Percentiles rank a stretch among this genome's conserved stretches.
Conservation (phyloP, 2,329 filamentous ascomycete species). For the Ophiostoma tasmaniense region DNA sequence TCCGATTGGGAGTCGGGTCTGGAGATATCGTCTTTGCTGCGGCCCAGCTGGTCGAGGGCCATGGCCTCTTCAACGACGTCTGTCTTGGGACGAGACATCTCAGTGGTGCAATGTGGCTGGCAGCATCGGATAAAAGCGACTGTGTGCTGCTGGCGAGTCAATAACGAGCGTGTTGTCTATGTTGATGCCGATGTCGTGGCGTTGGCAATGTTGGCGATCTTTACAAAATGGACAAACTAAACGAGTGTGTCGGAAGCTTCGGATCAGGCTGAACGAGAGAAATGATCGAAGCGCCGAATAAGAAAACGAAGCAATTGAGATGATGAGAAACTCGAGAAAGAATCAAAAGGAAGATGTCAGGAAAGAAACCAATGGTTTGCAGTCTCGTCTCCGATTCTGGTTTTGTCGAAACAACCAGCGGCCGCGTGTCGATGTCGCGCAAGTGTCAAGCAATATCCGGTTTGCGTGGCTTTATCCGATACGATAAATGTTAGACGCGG, state of each 20-base stretch:
- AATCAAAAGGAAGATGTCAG: neutral
- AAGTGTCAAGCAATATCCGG: neutral
- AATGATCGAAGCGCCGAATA: neutral
- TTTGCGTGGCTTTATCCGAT: neutral
- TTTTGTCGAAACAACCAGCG: neutral
- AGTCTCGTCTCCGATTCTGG: neutral
- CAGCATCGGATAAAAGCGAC: neutral
- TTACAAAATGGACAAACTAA: neutral
- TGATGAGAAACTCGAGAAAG: neutral
- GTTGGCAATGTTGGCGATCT: neutral
- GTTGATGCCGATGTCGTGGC: neutral
- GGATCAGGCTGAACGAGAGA: neutral
- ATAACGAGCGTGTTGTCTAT: neutral
- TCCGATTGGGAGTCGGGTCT: neutral
- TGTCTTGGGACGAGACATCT: neutral
- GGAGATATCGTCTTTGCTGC: neutral
- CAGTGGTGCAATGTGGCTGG: neutral
- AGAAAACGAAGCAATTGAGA: neutral
- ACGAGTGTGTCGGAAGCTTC: constrained; percentile 3
- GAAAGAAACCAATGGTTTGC: neutral
- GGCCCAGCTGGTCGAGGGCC: neutral
- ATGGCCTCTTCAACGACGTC: neutral
- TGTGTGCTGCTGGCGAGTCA: neutral
- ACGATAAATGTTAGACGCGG: neutral
- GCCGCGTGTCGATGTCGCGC: neutral